phyloP scores from a whole-genome alignment of 2,329 filamentous ascomycete species.

The Pyrenochaeta sp. region DNA sequence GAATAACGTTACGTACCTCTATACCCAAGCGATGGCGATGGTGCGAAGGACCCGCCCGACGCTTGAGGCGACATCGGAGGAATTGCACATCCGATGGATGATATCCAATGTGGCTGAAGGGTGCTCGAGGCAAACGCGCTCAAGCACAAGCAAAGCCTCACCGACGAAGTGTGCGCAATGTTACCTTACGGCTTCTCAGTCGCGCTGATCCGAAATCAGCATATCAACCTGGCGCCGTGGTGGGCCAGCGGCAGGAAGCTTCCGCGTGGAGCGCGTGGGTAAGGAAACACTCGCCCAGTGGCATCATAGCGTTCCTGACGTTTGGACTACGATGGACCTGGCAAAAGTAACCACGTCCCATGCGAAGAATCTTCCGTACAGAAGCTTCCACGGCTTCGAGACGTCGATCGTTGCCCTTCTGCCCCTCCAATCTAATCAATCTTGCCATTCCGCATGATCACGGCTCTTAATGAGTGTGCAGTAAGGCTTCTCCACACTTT shows the following conservation, averaged over 20 bases:
- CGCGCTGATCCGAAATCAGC: slow-evolving; percentile 2
- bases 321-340: neutral
- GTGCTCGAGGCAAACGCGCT: neutral
- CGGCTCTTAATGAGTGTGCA: slow-evolving; percentile 10
- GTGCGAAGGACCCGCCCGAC: slow-evolving; percentile 4
- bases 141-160: neutral
- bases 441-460: slow-evolving; percentile 22
- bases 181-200: slow-evolving; percentile 4
- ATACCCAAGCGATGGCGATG: slow-evolving; percentile 28
- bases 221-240: neutral
- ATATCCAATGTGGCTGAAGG: neutral
- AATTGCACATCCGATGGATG: neutral
- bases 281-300: slow-evolving; percentile 14
- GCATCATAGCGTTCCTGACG: slow-evolving; percentile 13
- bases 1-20: slow-evolving; percentile 2
- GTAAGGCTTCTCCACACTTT: slow-evolving; percentile 26
- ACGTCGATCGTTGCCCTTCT: slow-evolving; percentile 9
- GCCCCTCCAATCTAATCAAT: slow-evolving; percentile 10
- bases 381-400: slow-evolving; percentile 19
- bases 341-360: neutral
- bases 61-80: slow-evolving; percentile 14
- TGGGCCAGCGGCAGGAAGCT: neutral
- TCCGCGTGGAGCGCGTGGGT: slow-evolving; percentile 1
- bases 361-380: slow-evolving; percentile 19
- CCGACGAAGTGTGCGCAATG: neutral